Evolutionary conservation across 2,329 filamentous ascomycete genomes (phyloP).

Genomic region (Fusarium dlaminii): DNA sequence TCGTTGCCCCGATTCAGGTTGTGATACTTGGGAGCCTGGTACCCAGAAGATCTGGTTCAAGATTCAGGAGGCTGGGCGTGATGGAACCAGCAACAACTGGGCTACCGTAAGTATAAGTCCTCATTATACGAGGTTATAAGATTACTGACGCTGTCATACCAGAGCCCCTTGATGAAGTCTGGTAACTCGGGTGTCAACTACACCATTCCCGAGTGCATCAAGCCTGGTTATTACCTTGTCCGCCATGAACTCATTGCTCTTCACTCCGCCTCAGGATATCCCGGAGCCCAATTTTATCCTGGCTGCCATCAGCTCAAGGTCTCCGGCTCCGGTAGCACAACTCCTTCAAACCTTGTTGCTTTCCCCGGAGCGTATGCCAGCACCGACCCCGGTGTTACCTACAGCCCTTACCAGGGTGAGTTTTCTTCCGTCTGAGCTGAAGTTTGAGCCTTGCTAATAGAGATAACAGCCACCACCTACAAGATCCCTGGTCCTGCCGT

Average conservation of each 20-base stretch:
- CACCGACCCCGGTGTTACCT: slow-evolving; percentile 61
- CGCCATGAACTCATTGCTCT: slow-evolving; percentile 67
- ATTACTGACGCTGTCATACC: neutral
- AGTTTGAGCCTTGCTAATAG: neutral
- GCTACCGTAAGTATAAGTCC: slow-evolving; percentile 47
- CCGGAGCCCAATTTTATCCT: slow-evolving; percentile 66
- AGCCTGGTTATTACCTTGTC: slow-evolving; percentile 65
- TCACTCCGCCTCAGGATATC: slow-evolving; percentile 58
- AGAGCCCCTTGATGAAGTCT: slow-evolving; percentile 57
- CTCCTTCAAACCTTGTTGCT: slow-evolving; percentile 54
- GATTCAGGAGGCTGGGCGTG: slow-evolving; percentile 59
- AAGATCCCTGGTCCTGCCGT: slow-evolving; percentile 58
- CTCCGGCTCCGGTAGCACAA: slow-evolving; percentile 57
- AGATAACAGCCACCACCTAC: slow-evolving; percentile 49
- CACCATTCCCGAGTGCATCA: slow-evolving; percentile 63
- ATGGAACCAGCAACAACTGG: slow-evolving; percentile 61
- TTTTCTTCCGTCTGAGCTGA: neutral
- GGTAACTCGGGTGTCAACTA: slow-evolving; percentile 57
- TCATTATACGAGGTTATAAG: neutral
- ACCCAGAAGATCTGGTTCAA: slow-evolving; percentile 66
- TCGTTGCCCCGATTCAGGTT: slow-evolving; percentile 62
- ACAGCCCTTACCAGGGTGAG: slow-evolving; percentile 60
- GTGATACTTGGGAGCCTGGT: slow-evolving; percentile 59
- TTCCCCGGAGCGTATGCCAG: slow-evolving; percentile 65
- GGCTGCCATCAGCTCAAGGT: slow-evolving; percentile 67